phyloP scores from a whole-genome alignment of 2,329 filamentous ascomycete species.

The Lanzia echinophila region DNA sequence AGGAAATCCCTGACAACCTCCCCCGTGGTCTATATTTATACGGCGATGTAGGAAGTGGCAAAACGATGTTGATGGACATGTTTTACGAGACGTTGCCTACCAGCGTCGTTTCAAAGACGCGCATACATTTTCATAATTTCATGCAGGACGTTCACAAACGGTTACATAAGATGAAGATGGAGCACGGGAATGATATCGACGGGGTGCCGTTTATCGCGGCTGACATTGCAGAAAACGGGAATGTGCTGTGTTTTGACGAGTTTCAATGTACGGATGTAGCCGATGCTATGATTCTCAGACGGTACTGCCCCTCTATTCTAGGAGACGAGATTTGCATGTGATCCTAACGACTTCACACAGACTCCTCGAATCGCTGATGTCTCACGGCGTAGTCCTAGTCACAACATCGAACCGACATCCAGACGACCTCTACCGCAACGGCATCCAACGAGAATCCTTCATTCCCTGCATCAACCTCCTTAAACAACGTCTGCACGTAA shows the following conservation, averaged over 20 bases:
- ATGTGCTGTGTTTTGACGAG: slow-evolving; percentile 94
- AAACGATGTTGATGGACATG: slow-evolving; percentile 99
- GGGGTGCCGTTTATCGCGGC: slow-evolving; percentile 87
- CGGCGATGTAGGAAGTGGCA: slow-evolving; percentile 93
- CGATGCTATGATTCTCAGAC: slow-evolving; percentile 93
- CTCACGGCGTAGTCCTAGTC: slow-evolving; percentile 90
- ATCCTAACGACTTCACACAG: slow-evolving; percentile 32
- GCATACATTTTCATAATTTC: slow-evolving; percentile 99
- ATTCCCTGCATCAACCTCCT: slow-evolving; percentile 91
- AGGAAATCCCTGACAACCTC: slow-evolving; percentile 61
- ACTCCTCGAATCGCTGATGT: slow-evolving; percentile 85
- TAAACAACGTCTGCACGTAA: slow-evolving; percentile 74
- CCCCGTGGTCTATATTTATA: slow-evolving; percentile 91
- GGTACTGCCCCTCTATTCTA: slow-evolving; percentile 37
- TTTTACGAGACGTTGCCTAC: slow-evolving; percentile 88
- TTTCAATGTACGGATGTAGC: slow-evolving; percentile 98
- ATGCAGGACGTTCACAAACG: slow-evolving; percentile 97
- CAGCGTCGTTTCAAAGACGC: slow-evolving; percentile 73
- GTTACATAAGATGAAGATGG: slow-evolving; percentile 83
- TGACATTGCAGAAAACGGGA: slow-evolving; percentile 79
- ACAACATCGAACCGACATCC: slow-evolving; percentile 97
- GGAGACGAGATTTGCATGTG: background rate
- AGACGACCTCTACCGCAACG: slow-evolving; percentile 94
- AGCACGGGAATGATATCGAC: slow-evolving; percentile 83
- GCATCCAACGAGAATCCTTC: slow-evolving; percentile 92